Conservation (phyloP, 164 flowering plant species). For the Aristolochia californica region DNA sequence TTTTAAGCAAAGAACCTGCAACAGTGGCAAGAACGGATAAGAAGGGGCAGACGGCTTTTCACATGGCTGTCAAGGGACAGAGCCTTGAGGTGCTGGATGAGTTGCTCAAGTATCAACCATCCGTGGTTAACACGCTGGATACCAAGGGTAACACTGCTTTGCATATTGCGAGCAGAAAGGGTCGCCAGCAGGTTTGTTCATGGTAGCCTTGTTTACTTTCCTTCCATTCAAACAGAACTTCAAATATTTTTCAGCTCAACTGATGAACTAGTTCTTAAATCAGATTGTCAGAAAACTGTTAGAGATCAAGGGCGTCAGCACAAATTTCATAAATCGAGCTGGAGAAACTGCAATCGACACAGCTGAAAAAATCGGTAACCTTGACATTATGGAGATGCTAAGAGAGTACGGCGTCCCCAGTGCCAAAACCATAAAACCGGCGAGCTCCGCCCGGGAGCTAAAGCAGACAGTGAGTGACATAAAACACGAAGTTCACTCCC, state of each 20-base stretch:
- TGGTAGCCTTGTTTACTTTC: background rate
- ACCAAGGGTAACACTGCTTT: slow-evolving; percentile 70
- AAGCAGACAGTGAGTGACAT: slow-evolving; percentile 95
- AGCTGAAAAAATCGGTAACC: slow-evolving; percentile 58
- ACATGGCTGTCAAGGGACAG: slow-evolving; percentile 92
- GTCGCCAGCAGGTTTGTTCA: slow-evolving; percentile 56
- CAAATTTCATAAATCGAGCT: slow-evolving; percentile 41
- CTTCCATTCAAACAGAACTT: background rate
- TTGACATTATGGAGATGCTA: slow-evolving; percentile 34
- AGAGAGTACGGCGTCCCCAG: slow-evolving; percentile 55
- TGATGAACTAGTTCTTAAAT: background rate
- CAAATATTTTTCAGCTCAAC: background rate
- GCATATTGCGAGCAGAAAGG: slow-evolving; percentile 83
- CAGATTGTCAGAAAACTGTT: slow-evolving; percentile 65
- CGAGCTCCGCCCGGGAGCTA: slow-evolving; percentile 55
- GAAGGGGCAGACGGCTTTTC: slow-evolving; percentile 96
- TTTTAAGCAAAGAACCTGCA: slow-evolving; percentile 51
- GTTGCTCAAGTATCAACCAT: slow-evolving; percentile 48
- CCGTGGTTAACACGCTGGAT: slow-evolving; percentile 63
- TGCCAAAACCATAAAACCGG: slow-evolving; percentile 38
- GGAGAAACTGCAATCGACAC: slow-evolving; percentile 90
- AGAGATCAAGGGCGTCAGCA: slow-evolving; percentile 33
- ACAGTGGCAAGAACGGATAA: slow-evolving; percentile 56
- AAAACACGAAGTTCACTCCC: slow-evolving; percentile 85
- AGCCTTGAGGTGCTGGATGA: slow-evolving; percentile 66